These are phyloP conservation scores for Hericium alpestre DNA, from an alignment of 768 basidiomycete genomes.

Conservation along the genomic window DNA sequence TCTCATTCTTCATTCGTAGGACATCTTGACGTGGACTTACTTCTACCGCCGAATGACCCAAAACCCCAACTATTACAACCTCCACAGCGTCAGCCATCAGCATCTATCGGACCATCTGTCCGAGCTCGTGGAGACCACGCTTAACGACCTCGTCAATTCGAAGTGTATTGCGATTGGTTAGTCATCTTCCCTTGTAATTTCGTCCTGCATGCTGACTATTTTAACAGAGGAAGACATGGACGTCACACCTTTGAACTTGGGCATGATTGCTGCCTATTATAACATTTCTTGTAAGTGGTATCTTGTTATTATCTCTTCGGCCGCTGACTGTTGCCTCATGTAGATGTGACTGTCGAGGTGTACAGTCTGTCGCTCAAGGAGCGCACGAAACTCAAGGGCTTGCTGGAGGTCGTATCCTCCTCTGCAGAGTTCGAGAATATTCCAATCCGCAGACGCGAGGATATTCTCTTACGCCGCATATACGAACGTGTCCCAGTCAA, in stretches of 20 bases:
- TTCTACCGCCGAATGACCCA: slow-evolving; percentile 97
- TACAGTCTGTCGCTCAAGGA: slow-evolving; percentile 93
- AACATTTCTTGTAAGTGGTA: slow-evolving; percentile 72
- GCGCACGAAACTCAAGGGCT: slow-evolving; percentile 90
- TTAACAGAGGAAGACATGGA: slow-evolving; percentile 85
- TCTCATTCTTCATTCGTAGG: slow-evolving; percentile 30
- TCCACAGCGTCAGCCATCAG: slow-evolving; percentile 91
- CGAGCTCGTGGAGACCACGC: slow-evolving; percentile 87
- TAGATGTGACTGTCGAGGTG: slow-evolving; percentile 94
- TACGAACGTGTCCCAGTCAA: slow-evolving; percentile 98
- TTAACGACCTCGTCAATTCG: slow-evolving; percentile 84
- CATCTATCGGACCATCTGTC: slow-evolving; percentile 94
- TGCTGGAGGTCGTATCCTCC: slow-evolving; percentile 93
- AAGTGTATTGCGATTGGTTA: slow-evolving; percentile 87
- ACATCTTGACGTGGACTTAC: slow-evolving; percentile 97
- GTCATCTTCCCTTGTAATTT: slow-evolving; percentile 9
- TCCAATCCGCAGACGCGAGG: slow-evolving; percentile 93
- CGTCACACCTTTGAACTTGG: slow-evolving; percentile 81
- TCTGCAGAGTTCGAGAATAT: slow-evolving; percentile 94
- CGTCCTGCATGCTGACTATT: not conserved
- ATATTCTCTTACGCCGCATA: slow-evolving; percentile 70
- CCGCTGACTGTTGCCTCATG: slow-evolving; percentile 10
- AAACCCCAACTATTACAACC: slow-evolving; percentile 91
- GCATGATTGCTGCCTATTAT: slow-evolving; percentile 97
- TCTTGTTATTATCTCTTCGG: not conserved